A percentile compares a stretch with the other conserved stretches of the same genome.
phyloP scores from a whole-genome alignment of 2,329 filamentous ascomycete genomes.

The Thyridium curvatum region DNA sequence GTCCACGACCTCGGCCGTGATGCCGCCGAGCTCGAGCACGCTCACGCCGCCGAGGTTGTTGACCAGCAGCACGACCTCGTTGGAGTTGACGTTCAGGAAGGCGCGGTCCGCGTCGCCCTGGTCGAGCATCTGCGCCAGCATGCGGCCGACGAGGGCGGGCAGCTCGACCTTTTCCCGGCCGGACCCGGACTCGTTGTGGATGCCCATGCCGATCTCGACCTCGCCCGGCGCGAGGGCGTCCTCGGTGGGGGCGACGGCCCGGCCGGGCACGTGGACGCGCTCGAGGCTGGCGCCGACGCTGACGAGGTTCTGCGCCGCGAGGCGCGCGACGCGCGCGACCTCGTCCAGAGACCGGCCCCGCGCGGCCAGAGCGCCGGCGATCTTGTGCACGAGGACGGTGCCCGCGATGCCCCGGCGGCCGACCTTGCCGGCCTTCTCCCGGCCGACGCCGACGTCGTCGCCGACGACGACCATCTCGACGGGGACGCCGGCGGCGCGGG shows the following conservation, averaged over 20 bases:
- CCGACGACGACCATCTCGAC: conserved; percentile 86
- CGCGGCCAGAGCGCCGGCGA: conserved; percentile 74
- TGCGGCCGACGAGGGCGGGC: conserved; percentile 50
- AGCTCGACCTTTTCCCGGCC: conserved; percentile 41
- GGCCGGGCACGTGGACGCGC: conserved; percentile 84
- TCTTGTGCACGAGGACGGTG: conserved; percentile 81
- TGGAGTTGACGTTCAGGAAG: conserved; percentile 52
- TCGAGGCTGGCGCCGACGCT: conserved; percentile 81
- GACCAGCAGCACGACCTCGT: conserved; percentile 57
- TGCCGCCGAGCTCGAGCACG: conserved; percentile 64
- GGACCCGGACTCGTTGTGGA: conserved; percentile 62
- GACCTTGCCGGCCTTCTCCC: conserved; percentile 78
- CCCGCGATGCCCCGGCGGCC: conserved; percentile 84
- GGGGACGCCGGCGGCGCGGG: conserved; percentile 65
- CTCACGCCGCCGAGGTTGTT: conserved; percentile 77
- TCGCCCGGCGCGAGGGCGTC: conserved; percentile 47
- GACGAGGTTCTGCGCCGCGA: conserved; percentile 68
- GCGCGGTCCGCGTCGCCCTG: conserved; percentile 57
- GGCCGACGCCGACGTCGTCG: conserved; percentile 83
- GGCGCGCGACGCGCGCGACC: conserved; percentile 62
- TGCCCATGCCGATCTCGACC: conserved; percentile 67
- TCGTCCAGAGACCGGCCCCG: conserved; percentile 61
- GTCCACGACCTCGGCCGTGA: conserved; percentile 60
- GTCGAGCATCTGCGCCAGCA: conserved; percentile 60
- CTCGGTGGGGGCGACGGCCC: conserved; percentile 47